Conservation (phyloP, 129 eudicot species). For the Dittrichia graveolens region DNA sequence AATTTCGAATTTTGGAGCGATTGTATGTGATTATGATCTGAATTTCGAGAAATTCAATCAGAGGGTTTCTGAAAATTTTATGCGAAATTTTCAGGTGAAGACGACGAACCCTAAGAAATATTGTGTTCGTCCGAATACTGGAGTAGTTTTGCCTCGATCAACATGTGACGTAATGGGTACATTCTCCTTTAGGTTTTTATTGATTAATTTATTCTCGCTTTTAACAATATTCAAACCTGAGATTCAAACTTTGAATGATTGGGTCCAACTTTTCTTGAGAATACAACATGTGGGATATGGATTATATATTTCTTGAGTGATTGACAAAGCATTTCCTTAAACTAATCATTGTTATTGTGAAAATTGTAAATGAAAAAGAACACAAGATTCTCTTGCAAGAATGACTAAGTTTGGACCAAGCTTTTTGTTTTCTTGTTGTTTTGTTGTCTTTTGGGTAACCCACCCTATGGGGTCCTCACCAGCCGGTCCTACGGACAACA, state of each 20-base stretch:
- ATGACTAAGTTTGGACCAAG: too few relatives aligned
- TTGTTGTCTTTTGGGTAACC: neutral
- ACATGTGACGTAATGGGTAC: conserved; percentile 69
- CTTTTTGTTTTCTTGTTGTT: too few relatives aligned
- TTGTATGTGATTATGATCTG: conserved; percentile 11
- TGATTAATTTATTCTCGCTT: neutral
- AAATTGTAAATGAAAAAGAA: neutral
- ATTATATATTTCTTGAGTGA: neutral
- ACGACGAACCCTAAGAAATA: conserved; percentile 92
- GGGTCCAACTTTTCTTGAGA: neutral
- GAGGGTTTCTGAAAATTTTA: neutral
- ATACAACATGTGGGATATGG: neutral
- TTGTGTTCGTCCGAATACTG: conserved; percentile 84
- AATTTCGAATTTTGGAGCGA: neutral
- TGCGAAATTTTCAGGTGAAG: conserved; percentile 59
- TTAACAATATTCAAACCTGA: neutral
- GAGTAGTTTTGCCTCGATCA: conserved; percentile 68
- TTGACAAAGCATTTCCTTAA: too few relatives aligned
- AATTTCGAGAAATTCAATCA: neutral
- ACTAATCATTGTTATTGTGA: neutral
- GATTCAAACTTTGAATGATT: conserved; percentile 4
- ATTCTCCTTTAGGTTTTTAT: neutral
- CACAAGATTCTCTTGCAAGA: neutral
- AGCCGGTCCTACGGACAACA: too few relatives aligned
- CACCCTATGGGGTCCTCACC: too few relatives aligned